phyloP scores from a whole-genome alignment of 1,139 yeast genomes.

The Diutina rugosa region DNA sequence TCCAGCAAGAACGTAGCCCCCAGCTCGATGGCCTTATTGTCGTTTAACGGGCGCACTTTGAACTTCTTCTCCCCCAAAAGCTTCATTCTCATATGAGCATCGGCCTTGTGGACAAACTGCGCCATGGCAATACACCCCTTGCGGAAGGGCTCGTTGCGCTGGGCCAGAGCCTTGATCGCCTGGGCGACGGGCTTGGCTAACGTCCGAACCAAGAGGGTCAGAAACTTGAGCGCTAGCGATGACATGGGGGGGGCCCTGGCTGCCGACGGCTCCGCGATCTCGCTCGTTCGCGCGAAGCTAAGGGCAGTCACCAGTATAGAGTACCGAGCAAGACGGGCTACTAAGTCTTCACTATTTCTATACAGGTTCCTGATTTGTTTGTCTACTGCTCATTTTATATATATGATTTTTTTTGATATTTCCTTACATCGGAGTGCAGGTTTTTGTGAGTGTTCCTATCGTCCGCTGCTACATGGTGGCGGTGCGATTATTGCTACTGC shows the following conservation, averaged over 20 bases:
- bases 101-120: slow-evolving; percentile 59
- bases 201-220: slow-evolving; percentile 64
- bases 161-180: slow-evolving; percentile 62
- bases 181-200: slow-evolving; percentile 75
- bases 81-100: slow-evolving; percentile 47
- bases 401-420: too few species aligned
- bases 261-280: background rate
- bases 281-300: background rate
- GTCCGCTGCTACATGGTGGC: too few species aligned
- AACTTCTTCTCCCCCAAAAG: slow-evolving; percentile 47
- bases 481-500: too few species aligned
- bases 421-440: too few species aligned
- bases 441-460: too few species aligned
- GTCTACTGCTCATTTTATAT: too few species aligned
- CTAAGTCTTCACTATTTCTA: too few species aligned
- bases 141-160: slow-evolving; percentile 56
- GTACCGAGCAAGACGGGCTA: too few species aligned
- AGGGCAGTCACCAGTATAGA: background rate
- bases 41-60: slow-evolving; percentile 68
- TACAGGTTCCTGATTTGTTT: too few species aligned
- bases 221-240: slow-evolving; percentile 53
- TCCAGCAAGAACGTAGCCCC: slow-evolving; percentile 79
- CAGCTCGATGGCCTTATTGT: slow-evolving; percentile 69
- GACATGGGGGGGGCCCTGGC: background rate
- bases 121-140: slow-evolving; percentile 57